Base-by-base conservation (phyloP, 345 rosid genomes). In the Lepidium sativum region DNA sequence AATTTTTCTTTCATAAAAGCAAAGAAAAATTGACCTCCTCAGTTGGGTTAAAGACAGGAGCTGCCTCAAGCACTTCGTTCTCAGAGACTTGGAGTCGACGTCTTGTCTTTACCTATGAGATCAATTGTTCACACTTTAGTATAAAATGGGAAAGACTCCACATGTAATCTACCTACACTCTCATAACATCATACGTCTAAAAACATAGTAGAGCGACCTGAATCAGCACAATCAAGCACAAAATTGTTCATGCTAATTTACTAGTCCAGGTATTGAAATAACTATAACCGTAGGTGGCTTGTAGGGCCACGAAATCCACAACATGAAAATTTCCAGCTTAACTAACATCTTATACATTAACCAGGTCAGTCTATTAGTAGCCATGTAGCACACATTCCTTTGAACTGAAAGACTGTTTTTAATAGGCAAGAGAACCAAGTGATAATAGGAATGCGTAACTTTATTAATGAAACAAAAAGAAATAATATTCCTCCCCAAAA, bases 11-110 rank as follows among this genome's bases (percentile, higher is more conserved):
- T 34, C 56, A 58, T 54, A 31, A 54, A 32, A 49, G 34, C 51
- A 50, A 59, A 53, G 60, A 16, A 76, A 65, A 63, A 64, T 66
- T 65, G 40, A 89, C 95, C 95, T 85, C 79, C 55, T 83, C 82
- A 37, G 78, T 77, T 23, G 97, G 97, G 71, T 63, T 69, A 65
- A 81, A 85, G 39, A 83, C 76, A 49, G 92, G 86, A 78, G 79
- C 82, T 67, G 81, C 91, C 60, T 81, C 79, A 56, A 84, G 79
- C 49, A 67, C 62, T 60, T 70, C 41, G 8, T 54, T 63, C 64
- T 41, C 58, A 21, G 81, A 77, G 58, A 69, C 77, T 60, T 65
- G 80, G 27, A 54, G 79, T 55, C 37, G 60, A 78, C 69, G 69
- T 33, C 60, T 79, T 63, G 64, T 55, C 9, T 14, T 63, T 49